Evolutionary conservation across 2,329 filamentous ascomycete genomes (phyloP).

Genomic region (Alternaria tenuissima): DNA sequence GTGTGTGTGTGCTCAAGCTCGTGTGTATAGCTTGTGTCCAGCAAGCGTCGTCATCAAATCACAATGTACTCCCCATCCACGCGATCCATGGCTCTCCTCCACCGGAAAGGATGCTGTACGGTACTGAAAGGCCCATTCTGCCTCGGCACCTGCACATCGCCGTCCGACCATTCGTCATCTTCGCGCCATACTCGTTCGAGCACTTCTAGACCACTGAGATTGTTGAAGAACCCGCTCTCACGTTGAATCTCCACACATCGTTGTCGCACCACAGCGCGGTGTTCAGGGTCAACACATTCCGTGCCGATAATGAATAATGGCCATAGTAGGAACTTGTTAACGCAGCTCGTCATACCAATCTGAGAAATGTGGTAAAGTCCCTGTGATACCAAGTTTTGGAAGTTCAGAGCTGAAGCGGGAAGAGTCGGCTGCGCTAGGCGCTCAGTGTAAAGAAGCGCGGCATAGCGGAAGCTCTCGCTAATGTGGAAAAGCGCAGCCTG

Average conservation of each 20-base stretch:
- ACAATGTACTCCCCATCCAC: conserved; percentile 62
- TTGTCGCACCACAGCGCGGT: conserved; percentile 79
- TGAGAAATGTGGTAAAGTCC: conserved; percentile 84
- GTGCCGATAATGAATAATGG: conserved; percentile 89
- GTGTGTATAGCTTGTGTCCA: conserved; percentile 22
- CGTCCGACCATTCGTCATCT: conserved; percentile 51
- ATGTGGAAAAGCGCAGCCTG: conserved; percentile 82
- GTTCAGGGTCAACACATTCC: conserved; percentile 82
- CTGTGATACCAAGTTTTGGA: conserved; percentile 83
- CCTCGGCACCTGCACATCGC: conserved; percentile 31
- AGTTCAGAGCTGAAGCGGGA: conserved; percentile 76
- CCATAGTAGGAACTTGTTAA: conserved; percentile 92
- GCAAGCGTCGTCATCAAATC: conserved; percentile 49
- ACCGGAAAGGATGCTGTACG: conserved; percentile 53
- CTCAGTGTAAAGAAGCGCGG: conserved; percentile 88
- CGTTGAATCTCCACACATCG: conserved; percentile 87
- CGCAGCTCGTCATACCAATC: conserved; percentile 73
- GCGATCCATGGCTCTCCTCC: conserved; percentile 61
- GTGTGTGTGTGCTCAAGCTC: neutral
- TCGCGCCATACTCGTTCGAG: conserved; percentile 83
- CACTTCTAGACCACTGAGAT: conserved; percentile 83
- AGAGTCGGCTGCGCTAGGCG: conserved; percentile 80
- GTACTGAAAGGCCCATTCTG: conserved; percentile 35
- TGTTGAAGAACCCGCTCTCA: conserved; percentile 93
- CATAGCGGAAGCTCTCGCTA: conserved; percentile 89